Base-by-base conservation (phyloP, 306 rosid genomes). In the Lathyrus sativus region DNA sequence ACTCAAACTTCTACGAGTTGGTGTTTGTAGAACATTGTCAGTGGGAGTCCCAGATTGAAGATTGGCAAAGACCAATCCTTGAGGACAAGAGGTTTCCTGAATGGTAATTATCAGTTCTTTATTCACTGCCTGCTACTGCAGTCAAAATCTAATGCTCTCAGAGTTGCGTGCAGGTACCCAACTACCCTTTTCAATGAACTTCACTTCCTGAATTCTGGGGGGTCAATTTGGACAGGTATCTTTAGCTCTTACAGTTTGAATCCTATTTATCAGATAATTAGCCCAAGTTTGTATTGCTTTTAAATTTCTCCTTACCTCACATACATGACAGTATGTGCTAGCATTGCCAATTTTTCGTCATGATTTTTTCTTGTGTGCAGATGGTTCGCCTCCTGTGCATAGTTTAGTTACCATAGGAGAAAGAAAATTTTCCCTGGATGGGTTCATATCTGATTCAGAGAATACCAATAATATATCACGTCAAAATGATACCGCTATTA, bases 141-240 rank as follows among this genome's bases (percentile, higher is more conserved):
- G 15, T 65, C 70, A 70, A 68, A 55, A 70, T 58, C 72, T 82
- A 26, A 76, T 62, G 9, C 67, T 33, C 74, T 66, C 49, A 57
- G 78, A 73, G 48, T 70, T 80, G 31, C 66, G 31, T 74, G 77
- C 89, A 92, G 98, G 98, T 92, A 92, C 74, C 88, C 96, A 12
- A 53, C 77, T 58, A 92, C 96, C 82, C 96, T 92, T 78, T 80
- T 92, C 48, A 92, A 92, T 73, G 98, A 89, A 85, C 95, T 92
- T 44, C 89, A 92, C 81, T 89, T 75, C 82, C 88, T 92, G 35
- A 92, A 86, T 80, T 82, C 98, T 7, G 98, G 98, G 55, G 96
- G 96, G 6, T 79, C 96, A 60, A 72, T 88, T 80, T 92, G 98
- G 98, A 92, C 98, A 77, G 98, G 96, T 92, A 87, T 44, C 62